Conservation (phyloP, 129 eudicot genomes). For the Silybum marianum region DNA sequence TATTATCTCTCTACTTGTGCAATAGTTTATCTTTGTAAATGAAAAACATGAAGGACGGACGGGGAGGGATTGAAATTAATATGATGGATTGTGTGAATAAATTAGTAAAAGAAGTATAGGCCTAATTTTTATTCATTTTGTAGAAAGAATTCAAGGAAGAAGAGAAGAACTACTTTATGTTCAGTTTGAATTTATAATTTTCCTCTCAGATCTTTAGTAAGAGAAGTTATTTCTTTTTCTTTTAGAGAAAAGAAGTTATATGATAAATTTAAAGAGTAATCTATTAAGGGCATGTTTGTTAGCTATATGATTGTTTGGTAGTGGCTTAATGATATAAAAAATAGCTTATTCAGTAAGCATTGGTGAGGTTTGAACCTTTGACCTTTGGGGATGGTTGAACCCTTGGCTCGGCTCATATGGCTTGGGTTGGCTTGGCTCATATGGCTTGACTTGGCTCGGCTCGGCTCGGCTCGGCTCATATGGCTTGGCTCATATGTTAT, state of each 20-base stretch:
- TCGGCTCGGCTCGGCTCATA: too few relatives aligned
- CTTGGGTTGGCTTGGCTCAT: too few relatives aligned
- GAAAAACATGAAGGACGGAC: neutral
- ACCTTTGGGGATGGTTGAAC: slow-evolving; percentile 29
- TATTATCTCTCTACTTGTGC: neutral
- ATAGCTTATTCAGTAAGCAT: too few relatives aligned
- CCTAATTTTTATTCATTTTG: neutral
- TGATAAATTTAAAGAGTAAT: neutral
- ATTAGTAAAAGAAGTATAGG: neutral
- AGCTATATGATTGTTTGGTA: too few relatives aligned
- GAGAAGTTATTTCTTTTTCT: neutral
- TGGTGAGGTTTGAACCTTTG: too few relatives aligned
- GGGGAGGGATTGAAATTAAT: neutral
- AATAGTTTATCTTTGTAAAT: neutral
- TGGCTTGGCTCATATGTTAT: neutral
- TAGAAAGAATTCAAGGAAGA: neutral
- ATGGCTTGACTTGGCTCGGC: too few relatives aligned
- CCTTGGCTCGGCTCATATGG: too few relatives aligned
- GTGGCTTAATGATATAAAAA: too few relatives aligned
- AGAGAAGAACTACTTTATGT: neutral
- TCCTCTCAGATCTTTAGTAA: neutral
- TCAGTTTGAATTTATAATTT: neutral
- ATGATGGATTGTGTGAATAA: neutral
- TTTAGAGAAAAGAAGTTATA: neutral
- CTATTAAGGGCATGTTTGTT: neutral